Evolutionary conservation across 2,329 filamentous ascomycete genomes (phyloP).

Genomic region (Tolypocladium ophioglossoides): DNA sequence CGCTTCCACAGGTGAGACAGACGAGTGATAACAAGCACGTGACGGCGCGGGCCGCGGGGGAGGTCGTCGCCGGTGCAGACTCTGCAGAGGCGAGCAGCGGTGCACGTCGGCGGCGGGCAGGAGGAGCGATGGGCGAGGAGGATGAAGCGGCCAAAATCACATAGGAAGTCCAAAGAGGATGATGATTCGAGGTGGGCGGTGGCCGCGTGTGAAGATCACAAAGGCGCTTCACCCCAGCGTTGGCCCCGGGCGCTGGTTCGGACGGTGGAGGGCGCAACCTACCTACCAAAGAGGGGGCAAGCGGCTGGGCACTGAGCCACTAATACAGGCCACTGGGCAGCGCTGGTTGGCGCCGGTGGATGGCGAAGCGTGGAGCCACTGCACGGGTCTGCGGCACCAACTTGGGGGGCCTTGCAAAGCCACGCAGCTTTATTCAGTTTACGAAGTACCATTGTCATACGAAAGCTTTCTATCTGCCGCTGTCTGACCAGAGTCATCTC

Average conservation of each 20-base stretch:
- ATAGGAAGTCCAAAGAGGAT: background rate
- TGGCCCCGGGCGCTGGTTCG: background rate
- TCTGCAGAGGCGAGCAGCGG: background rate
- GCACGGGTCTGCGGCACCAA: background rate
- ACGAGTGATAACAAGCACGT: constrained; percentile 1
- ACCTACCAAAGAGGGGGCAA: background rate
- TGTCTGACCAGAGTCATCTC: too few relatives aligned
- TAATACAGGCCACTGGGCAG: background rate
- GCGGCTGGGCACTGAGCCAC: background rate
- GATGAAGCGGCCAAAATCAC: background rate
- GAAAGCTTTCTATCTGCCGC: too few relatives aligned
- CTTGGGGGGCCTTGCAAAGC: background rate
- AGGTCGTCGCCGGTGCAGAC: background rate
- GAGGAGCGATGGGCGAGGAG: background rate
- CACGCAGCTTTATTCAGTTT: too few relatives aligned
- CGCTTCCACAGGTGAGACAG: constrained; percentile 1
- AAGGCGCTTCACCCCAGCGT: background rate
- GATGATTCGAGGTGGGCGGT: background rate
- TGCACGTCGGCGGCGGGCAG: background rate
- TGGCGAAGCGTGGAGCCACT: background rate
- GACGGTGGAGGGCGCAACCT: background rate
- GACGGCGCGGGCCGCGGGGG: background rate
- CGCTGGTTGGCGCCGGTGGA: background rate
- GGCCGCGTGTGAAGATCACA: background rate
- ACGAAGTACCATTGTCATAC: too few relatives aligned